A percentile compares a stretch with the other conserved stretches of the same genome.
Conservation (phyloP, 148 eudicot genomes). For the Pharnaceum exiguum region DNA sequence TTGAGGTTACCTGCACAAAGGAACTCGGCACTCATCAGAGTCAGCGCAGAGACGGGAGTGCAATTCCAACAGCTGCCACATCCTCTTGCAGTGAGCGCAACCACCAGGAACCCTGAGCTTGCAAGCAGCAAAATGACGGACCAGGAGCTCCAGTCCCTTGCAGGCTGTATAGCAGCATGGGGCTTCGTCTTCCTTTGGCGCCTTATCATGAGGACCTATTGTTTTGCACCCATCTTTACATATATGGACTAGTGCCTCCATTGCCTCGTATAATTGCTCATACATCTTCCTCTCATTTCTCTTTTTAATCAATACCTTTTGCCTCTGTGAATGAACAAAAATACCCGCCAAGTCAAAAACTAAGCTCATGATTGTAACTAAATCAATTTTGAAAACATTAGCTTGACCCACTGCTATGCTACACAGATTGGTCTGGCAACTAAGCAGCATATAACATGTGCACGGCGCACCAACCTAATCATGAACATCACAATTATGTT, state of each 20-base stretch:
- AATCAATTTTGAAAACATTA: too few species aligned
- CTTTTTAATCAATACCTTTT: constrained; percentile 41
- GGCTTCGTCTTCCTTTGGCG: constrained; percentile 38
- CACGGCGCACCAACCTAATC: too few species aligned
- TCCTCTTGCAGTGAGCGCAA: constrained; percentile 81
- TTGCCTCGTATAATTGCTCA: constrained; percentile 72
- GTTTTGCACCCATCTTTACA: constrained; percentile 87
- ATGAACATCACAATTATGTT: neutral
- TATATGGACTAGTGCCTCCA: constrained; percentile 94
- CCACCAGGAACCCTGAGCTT: constrained; percentile 76
- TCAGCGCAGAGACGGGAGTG: constrained; percentile 79
- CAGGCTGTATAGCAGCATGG: constrained; percentile 69
- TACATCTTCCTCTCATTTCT: constrained; percentile 55
- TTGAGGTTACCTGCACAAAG: constrained; percentile 70
- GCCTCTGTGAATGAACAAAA: constrained; percentile 31
- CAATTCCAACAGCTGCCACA: constrained; percentile 86
- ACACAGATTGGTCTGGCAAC: too few species aligned
- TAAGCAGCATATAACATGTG: too few species aligned
- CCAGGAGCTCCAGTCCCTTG: constrained; percentile 60
- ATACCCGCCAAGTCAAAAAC: neutral
- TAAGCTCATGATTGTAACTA: too few species aligned
- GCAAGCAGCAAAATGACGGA: constrained; percentile 85
- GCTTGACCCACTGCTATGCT: too few species aligned
- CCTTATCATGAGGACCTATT: constrained; percentile 77
- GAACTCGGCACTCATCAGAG: constrained; percentile 70